Evolutionary conservation across 164 flowering plant genomes (phyloP).

Genomic region (Protea cynaroides): DNA sequence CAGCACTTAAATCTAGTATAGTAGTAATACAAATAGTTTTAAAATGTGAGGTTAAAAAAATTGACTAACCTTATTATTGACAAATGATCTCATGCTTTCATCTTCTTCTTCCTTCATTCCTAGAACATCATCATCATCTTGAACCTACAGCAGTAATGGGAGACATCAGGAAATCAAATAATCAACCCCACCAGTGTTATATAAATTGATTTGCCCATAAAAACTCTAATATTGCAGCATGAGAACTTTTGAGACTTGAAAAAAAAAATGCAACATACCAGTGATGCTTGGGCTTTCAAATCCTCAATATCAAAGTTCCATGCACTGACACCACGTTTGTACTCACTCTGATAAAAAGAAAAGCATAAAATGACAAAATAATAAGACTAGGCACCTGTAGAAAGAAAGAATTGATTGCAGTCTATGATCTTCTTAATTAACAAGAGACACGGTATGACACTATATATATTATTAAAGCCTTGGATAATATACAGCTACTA

Average conservation of each 20-base stretch:
- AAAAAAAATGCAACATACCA: conserved; percentile 41
- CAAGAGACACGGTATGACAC: too few species aligned
- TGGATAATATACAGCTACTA: too few species aligned
- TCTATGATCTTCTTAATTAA: too few species aligned
- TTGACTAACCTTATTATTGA: conserved; percentile 39
- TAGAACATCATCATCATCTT: conserved; percentile 68
- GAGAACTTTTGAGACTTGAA: background rate
- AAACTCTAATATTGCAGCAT: background rate
- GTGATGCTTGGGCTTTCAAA: conserved; percentile 86
- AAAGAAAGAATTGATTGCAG: background rate
- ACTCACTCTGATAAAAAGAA: conserved; percentile 65
- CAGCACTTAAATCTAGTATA: background rate
- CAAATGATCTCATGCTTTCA: conserved; percentile 29
- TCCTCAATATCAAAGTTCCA: conserved; percentile 98
- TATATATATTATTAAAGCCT: too few species aligned
- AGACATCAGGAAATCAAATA: conserved; percentile 6
- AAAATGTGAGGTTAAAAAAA: background rate
- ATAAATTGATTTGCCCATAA: background rate
- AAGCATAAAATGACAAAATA: background rate
- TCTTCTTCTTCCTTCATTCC: conserved; percentile 53
- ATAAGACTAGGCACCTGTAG: background rate
- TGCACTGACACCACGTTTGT: conserved; percentile 98
- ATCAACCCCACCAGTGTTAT: background rate
- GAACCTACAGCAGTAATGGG: conserved; percentile 42
- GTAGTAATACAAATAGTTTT: background rate